These are phyloP conservation scores for Margaritispora aquatica DNA, from an alignment of 495 filamentous ascomycete genomes.

Conservation along the genomic window DNA sequence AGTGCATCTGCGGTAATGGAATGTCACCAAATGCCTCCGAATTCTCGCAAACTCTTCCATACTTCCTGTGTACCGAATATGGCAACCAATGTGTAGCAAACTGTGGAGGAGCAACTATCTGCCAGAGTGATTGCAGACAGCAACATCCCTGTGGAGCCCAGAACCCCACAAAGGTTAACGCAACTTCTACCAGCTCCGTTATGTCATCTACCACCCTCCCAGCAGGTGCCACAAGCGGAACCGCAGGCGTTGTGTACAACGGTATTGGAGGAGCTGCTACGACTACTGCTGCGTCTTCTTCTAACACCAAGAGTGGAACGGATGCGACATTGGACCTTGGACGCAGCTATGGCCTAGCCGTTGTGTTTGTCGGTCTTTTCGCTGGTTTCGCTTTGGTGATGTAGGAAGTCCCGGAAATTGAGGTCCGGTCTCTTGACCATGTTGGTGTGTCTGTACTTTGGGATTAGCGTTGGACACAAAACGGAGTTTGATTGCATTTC, in stretches of 20 bases:
- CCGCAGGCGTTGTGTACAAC: conserved; percentile 33
- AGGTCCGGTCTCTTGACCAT: neutral
- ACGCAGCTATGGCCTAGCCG: conserved; percentile 50
- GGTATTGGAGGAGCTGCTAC: conserved; percentile 43
- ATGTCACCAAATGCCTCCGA: conserved; percentile 68
- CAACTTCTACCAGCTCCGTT: conserved; percentile 35
- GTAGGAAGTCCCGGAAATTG: conserved; percentile 23
- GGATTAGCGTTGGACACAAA: conserved; percentile 15
- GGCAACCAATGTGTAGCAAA: conserved; percentile 61
- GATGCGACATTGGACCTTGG: conserved; percentile 43
- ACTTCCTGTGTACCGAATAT: conserved; percentile 70
- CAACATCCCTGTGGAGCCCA: conserved; percentile 73
- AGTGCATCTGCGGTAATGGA: conserved; percentile 71
- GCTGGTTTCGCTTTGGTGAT: conserved; percentile 59
- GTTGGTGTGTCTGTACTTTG: neutral
- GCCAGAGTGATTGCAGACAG: conserved; percentile 56
- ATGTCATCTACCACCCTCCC: conserved; percentile 33
- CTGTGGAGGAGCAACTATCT: conserved; percentile 54
- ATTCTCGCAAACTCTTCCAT: conserved; percentile 82
- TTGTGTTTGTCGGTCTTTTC: conserved; percentile 51
- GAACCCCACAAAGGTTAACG: conserved; percentile 56
- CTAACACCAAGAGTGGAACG: conserved; percentile 28
- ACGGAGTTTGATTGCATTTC: conserved; percentile 2
- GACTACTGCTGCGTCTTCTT: conserved; percentile 25
- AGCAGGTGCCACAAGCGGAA: conserved; percentile 28